These are phyloP conservation scores for Cutaneotrichosporon sp. DNA, from an alignment of 1,284 basidiomycete genomes.

Conservation along the genomic window DNA sequence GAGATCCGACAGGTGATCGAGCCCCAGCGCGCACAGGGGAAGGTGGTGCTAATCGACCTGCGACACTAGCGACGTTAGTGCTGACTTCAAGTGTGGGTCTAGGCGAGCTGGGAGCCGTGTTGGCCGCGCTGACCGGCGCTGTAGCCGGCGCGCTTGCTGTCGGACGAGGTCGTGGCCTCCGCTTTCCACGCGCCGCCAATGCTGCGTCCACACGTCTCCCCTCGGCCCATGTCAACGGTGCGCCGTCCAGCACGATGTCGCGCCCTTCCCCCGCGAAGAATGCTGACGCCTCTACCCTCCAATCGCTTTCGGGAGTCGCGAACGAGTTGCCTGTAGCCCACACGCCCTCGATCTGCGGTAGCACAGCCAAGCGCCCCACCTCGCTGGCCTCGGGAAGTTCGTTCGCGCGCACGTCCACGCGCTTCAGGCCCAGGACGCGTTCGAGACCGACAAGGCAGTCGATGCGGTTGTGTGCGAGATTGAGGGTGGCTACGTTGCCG, in stretches of 20 bases:
- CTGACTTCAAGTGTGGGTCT: neutral
- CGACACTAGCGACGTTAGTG: neutral
- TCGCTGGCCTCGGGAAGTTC: slow-evolving; percentile 78
- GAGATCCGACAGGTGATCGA: neutral
- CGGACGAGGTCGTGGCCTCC: neutral
- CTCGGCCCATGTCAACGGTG: slow-evolving; percentile 72
- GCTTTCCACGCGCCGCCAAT: slow-evolving; percentile 12
- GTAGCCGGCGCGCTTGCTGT: neutral
- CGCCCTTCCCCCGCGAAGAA: slow-evolving; percentile 74
- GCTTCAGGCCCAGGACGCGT: slow-evolving; percentile 74
- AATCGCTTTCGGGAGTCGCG: slow-evolving; percentile 64
- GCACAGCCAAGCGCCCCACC: slow-evolving; percentile 73
- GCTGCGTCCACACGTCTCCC: slow-evolving; percentile 11
- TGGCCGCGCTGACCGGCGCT: neutral
- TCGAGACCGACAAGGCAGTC: slow-evolving; percentile 93
- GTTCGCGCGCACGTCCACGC: slow-evolving; percentile 84
- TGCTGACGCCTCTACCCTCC: slow-evolving; percentile 74
- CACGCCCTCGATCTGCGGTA: slow-evolving; percentile 73
- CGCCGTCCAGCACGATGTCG: slow-evolving; percentile 70
- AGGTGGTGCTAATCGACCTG: neutral
- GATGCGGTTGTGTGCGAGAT: slow-evolving; percentile 80
- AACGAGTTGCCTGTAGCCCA: slow-evolving; percentile 81
- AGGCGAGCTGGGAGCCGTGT: neutral
- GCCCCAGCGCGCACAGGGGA: neutral
- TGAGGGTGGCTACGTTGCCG: slow-evolving; percentile 72